Evolutionary conservation across 2,329 filamentous ascomycete species (phyloP).

Genomic region (Diaporthe sp.): DNA sequence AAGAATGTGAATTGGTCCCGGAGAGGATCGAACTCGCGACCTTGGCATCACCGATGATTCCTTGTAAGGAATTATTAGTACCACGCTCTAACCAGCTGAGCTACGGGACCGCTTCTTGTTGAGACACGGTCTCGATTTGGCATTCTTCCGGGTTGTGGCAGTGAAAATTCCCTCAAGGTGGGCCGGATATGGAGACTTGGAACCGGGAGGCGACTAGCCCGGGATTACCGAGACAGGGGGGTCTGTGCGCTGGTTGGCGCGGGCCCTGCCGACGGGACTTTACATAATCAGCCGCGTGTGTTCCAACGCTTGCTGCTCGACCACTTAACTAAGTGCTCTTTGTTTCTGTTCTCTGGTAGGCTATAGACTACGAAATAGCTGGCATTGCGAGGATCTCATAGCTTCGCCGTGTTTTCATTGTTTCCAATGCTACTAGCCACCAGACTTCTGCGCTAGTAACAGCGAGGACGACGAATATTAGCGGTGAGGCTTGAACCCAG

Average conservation of each 20-base stretch:
- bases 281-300: background rate
- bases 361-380: background rate
- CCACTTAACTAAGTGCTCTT: background rate
- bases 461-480: background rate
- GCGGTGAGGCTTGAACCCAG: background rate
- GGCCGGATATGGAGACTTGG: background rate
- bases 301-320: background rate
- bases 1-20: constrained; percentile 23
- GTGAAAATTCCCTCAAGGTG: background rate
- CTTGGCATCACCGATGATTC: constrained; percentile 33
- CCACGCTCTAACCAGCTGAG: constrained; percentile 39
- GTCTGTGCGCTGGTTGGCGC: background rate
- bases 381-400: background rate
- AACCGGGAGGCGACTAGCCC: background rate
- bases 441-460: background rate
- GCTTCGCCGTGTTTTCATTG: background rate
- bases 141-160: rapidly evolving
- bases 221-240: background rate
- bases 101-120: constrained; percentile 35
- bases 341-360: background rate
- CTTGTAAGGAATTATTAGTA: constrained; percentile 31
- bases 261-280: background rate
- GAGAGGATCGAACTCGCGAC: constrained; percentile 37
- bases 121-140: background rate
- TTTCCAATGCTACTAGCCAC: background rate